Conservation (phyloP, 495 filamentous ascomycete species). For the Lineolata rhizophorae region DNA sequence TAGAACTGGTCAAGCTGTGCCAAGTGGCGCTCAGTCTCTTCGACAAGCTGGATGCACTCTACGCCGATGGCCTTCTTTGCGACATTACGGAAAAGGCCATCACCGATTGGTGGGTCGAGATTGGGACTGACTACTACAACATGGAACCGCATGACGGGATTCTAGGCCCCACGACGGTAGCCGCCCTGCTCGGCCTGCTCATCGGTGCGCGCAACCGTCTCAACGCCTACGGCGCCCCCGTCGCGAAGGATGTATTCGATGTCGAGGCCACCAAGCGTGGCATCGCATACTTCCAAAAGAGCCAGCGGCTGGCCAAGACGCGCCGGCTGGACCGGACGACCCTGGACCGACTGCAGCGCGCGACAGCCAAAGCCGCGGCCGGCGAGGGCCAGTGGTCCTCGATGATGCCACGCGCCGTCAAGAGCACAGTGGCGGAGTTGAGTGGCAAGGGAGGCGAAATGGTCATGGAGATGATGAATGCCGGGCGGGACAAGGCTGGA, state of each 20-base stretch:
- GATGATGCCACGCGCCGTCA: constrained; percentile 73
- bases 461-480: constrained; percentile 82
- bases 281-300: constrained; percentile 73
- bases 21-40: constrained; percentile 78
- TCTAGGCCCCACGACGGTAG: constrained; percentile 77
- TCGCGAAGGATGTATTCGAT: constrained; percentile 85
- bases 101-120: constrained; percentile 89
- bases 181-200: constrained; percentile 67
- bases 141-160: constrained; percentile 82
- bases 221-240: constrained; percentile 57
- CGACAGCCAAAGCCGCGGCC: constrained; percentile 71
- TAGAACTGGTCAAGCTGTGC: constrained; percentile 81
- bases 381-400: constrained; percentile 63
- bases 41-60: constrained; percentile 66
- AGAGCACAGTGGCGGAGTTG: constrained; percentile 83
- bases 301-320: constrained; percentile 56
- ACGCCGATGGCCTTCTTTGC: constrained; percentile 80
- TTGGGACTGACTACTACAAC: constrained; percentile 76
- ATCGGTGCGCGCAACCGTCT: constrained; percentile 79
- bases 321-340: constrained; percentile 66
- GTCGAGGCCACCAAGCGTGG: constrained; percentile 58
- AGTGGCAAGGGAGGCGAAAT: constrained; percentile 90
- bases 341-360: constrained; percentile 53
- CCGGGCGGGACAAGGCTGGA: constrained; percentile 59
- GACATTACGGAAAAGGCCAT: constrained; percentile 82